Base-by-base conservation (phyloP, 2,329 filamentous ascomycete genomes). In the Lojkania enalia region DNA sequence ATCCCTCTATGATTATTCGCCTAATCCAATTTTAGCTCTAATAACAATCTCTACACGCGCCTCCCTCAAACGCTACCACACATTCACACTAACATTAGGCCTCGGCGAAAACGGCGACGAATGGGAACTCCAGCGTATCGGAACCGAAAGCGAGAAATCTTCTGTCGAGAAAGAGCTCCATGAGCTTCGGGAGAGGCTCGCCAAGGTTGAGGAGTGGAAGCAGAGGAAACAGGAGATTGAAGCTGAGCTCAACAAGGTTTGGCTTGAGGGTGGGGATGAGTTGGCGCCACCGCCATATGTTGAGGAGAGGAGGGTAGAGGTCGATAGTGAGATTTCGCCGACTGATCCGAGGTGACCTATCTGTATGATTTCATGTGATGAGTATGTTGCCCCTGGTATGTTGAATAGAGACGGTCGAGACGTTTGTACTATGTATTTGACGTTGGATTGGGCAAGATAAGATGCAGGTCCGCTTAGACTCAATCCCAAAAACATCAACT, bases 21-120 rank as follows among this genome's bases (percentile, higher is more conserved):
- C 18, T 20, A 29, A 35, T 23, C 31, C 45, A 41, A 31, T 30
- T 0, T 3, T 4, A 89, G 86, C 94, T 1, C 76, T 99, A 3
- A 94, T 99, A 58, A 99, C 94, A 0, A 92, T 99, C 48, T 96
- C 90, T 1, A 99, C 94, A 0, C 86, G 94, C 32, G 92, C 89
- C 12, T 95, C 90, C 16, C 79, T 99, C 46, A 96, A 96, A 71
- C 91, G 92, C 63, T 97, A 97, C 64, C 94, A 99, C 73, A 91
- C 85, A 0, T 96, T 85, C 71, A 95, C 95, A 58, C 83, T 99
- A 7, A 86, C 85, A 2, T 82, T 99, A 3, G 91, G 91, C 20
- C 74, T 87, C 47, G 92, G 91, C 39, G 83, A 88, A 13, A 80
- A 84, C 39, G 89, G 87, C n/a, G 86, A 88, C 42, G 87, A 87